Conservation (phyloP, 208 protist species). For the Trypanosoma boissoni region DNA sequence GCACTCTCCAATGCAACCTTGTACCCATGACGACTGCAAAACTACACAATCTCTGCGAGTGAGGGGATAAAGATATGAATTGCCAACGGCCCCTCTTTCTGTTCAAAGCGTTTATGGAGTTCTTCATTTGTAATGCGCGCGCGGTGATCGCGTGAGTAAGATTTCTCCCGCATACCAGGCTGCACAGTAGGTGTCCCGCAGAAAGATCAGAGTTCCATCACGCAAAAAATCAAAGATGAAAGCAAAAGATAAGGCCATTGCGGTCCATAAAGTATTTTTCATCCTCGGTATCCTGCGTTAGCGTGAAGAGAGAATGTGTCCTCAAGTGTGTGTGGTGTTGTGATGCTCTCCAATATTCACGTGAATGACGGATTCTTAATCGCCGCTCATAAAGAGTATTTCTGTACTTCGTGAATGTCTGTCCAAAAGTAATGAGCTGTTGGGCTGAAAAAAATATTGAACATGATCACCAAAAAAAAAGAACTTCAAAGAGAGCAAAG, state of each 20-base stretch:
- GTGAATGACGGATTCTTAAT: slow-evolving; percentile 6
- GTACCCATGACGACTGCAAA: slow-evolving; percentile 20
- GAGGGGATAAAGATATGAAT: not conserved
- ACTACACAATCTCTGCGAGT: slow-evolving; percentile 21
- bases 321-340: slow-evolving; percentile 14
- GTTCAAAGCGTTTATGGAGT: slow-evolving; percentile 15
- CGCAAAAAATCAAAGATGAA: slow-evolving; percentile 29
- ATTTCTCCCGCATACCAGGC: slow-evolving; percentile 4
- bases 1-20: slow-evolving; percentile 19
- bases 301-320: no score
- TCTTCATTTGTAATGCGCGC: slow-evolving; percentile 22
- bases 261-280: slow-evolving; percentile 26
- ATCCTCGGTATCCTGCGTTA: slow-evolving; percentile 9
- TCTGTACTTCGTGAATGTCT: no score
- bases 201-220: slow-evolving; percentile 12
- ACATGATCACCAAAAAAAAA: not conserved
- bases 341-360: slow-evolving; percentile 28
- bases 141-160: slow-evolving; percentile 6
- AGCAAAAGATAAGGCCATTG: slow-evolving; percentile 19
- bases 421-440: no score
- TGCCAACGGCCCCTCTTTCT: slow-evolving; percentile 19
- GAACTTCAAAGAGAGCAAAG: no score
- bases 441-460: not conserved
- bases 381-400: not conserved
- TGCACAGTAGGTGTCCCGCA: slow-evolving; percentile 8